Evolutionary conservation across 139 green algal genomes (phyloP).

Genomic region (Volvox africanus): DNA sequence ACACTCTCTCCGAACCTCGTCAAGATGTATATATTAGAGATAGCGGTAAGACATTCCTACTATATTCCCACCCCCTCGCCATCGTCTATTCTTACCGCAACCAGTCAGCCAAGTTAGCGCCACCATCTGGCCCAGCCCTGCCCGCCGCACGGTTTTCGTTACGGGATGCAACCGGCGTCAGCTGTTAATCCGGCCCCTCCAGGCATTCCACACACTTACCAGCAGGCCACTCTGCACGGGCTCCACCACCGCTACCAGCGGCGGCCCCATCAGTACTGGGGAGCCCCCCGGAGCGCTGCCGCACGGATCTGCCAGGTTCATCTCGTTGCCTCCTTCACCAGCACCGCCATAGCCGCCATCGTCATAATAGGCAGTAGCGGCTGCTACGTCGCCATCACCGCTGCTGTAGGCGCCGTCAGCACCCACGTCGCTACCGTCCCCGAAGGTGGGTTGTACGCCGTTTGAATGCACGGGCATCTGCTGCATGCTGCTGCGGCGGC

Average conservation of each 20-base stretch:
- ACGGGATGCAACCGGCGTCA: no score
- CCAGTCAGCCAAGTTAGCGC: no score
- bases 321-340: no score
- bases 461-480: not conserved
- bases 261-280: slow-evolving; percentile 45
- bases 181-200: no score
- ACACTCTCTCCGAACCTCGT: no score
- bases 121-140: no score
- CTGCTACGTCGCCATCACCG: not conserved
- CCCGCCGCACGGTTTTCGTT: no score
- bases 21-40: no score
- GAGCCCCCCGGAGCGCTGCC: not conserved
- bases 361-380: not conserved
- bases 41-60: no score
- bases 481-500: not conserved
- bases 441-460: not conserved
- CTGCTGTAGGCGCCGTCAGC: not conserved
- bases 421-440: not conserved
- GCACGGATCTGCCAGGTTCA: slow-evolving; percentile 5
- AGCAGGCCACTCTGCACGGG: slow-evolving; percentile 63
- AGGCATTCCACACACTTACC: not conserved
- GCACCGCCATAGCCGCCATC: no score
- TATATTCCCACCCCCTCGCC: no score
- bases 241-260: slow-evolving; percentile 80
- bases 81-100: no score